Base-by-base conservation (phyloP, 345 rosid genomes). In the Camelina hispida region DNA sequence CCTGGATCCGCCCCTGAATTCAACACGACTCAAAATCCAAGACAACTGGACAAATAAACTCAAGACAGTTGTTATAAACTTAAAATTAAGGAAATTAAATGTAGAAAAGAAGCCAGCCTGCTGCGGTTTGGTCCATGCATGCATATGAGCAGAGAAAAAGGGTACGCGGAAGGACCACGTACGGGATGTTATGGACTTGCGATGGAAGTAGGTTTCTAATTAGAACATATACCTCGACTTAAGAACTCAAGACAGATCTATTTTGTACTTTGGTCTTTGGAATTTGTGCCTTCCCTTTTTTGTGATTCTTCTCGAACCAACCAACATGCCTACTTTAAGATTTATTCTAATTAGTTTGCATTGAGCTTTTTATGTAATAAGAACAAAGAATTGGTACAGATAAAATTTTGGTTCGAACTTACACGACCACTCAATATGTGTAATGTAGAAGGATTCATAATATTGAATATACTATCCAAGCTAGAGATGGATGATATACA, bases 71-170 rank as follows among this genome's bases (percentile, higher is more conserved):
- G 54, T 51, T 66, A 20, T 0, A 20, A 20, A 20, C 22, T 20
- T 20, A 44, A 28, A 59, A 68, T 15, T 42, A 18, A 50, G 54
- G 42, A 51, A 50, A 68, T 40, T 60, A 60, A 75, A 68, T 68
- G 74, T 69, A 67, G 78, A 59, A 59, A 46, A 15, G 20, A 25
- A 60, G 55, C 25, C 58, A 37, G 60, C 42, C 66, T 66, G 72
- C 72, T 74, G 57, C 52, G 66, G 66, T 37, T 74, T 74, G 72
- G 78, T 74, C 72, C 78, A 74, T 66, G 66, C 65, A 65, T 28
- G 30, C 30, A 28, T 28, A 28, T 55, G 50, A 64, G 56, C 71
- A 73, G 48, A 46, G 66, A 37, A 66, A 7, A 37, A 57, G 51
- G 48, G 78, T 56, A 66, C 51, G 58, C 66, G 66, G 72, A 74